Conservation (phyloP, 1,284 basidiomycete species). For the Puccinia horiana region DNA sequence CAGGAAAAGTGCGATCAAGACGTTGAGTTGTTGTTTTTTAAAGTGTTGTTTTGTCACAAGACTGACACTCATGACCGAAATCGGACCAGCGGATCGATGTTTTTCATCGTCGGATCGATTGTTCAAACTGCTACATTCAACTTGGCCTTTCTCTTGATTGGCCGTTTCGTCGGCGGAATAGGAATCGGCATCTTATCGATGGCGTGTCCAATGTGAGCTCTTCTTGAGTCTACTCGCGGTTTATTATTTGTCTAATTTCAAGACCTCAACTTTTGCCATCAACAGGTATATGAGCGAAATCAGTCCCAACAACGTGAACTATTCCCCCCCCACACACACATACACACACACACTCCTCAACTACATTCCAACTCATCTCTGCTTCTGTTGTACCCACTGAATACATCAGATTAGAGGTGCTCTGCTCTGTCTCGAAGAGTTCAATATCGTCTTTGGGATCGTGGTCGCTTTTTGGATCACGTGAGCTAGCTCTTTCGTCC, state of each 20-base stretch:
- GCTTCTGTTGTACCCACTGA: neutral
- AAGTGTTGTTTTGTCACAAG: too few species aligned
- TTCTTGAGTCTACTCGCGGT: neutral
- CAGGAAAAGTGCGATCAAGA: slow-evolving; percentile 53
- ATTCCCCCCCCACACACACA: neutral
- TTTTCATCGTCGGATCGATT: slow-evolving; percentile 59
- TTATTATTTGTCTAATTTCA: too few species aligned
- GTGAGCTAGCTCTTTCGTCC: slow-evolving; percentile 19
- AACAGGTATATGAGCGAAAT: slow-evolving; percentile 49
- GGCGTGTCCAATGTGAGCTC: slow-evolving; percentile 50
- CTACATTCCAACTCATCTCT: neutral
- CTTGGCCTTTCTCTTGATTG: slow-evolving; percentile 54
- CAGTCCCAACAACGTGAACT: slow-evolving; percentile 31
- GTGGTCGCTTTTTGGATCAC: slow-evolving; percentile 52
- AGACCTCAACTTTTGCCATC: too few species aligned
- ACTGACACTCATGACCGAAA: too few species aligned
- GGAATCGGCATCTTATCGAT: slow-evolving; percentile 52
- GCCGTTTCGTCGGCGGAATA: slow-evolving; percentile 53
- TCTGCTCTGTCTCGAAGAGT: slow-evolving; percentile 48
- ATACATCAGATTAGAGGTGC: slow-evolving; percentile 48
- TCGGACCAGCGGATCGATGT: slow-evolving; percentile 53
- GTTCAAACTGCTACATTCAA: slow-evolving; percentile 57
- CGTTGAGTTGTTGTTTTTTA: too few species aligned
- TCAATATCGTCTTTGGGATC: slow-evolving; percentile 52
- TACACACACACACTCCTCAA: neutral